These are phyloP conservation scores for Viridothelium virens DNA, from an alignment of 495 filamentous ascomycete species.

Conservation along the genomic window DNA sequence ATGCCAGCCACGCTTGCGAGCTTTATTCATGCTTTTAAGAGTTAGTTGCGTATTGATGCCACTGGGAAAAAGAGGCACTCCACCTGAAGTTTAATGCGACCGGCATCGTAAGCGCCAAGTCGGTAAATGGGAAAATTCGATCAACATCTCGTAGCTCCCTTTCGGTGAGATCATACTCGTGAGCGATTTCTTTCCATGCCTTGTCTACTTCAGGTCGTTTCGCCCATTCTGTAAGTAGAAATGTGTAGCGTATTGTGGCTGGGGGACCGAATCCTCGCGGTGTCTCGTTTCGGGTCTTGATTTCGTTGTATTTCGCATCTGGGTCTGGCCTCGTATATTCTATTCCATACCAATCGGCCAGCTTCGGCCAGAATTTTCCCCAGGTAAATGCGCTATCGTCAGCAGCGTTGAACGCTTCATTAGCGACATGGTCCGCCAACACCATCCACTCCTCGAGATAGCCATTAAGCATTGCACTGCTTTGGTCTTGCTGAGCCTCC, in stretches of 20 bases:
- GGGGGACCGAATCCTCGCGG: constrained; percentile 23
- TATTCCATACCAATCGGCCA: constrained; percentile 41
- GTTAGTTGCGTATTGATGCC: neutral
- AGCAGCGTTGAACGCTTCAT: constrained; percentile 42
- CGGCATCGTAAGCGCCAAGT: constrained; percentile 22
- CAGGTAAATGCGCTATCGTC: constrained; percentile 41
- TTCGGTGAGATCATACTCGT: constrained; percentile 25
- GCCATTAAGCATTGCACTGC: constrained; percentile 38
- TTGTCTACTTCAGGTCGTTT: constrained; percentile 38
- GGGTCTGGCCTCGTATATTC: constrained; percentile 25
- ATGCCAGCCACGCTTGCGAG: constrained; percentile 37
- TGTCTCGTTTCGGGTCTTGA: neutral
- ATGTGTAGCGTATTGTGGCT: constrained; percentile 31
- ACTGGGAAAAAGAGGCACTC: neutral
- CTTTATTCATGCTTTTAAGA: constrained; percentile 34
- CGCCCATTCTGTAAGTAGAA: constrained; percentile 41
- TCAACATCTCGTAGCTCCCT: constrained; percentile 31
- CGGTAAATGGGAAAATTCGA: constrained; percentile 32
- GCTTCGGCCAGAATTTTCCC: constrained; percentile 40
- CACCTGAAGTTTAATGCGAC: constrained; percentile 23
- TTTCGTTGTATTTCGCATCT: constrained; percentile 18
- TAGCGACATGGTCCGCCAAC: constrained; percentile 32
- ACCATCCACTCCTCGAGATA: constrained; percentile 48
- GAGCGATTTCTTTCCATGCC: constrained; percentile 37
- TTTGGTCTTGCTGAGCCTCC: constrained; percentile 38